These are phyloP conservation scores for Verticillium isaacii DNA, from an alignment of 2,329 filamentous ascomycete genomes.

Conservation along the genomic window DNA sequence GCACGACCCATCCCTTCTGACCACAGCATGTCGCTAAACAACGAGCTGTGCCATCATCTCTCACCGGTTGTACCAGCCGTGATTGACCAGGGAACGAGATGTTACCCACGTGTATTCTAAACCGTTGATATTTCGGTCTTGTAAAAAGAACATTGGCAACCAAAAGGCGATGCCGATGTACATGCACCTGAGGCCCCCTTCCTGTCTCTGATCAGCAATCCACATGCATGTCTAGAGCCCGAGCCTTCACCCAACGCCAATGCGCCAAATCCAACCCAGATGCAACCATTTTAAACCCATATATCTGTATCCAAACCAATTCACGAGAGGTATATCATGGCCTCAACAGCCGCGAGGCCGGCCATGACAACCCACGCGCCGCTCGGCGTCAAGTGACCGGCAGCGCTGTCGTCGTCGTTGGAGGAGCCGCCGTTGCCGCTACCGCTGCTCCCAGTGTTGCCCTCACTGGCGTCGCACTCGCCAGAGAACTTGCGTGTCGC, in stretches of 20 bases:
- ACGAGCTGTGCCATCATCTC: no score
- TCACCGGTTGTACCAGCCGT: no score
- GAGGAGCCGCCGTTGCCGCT: neutral
- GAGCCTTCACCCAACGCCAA: neutral
- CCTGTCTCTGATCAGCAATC: neutral
- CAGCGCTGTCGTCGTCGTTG: slow-evolving; percentile 4
- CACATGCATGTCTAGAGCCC: neutral
- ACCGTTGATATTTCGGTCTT: no score
- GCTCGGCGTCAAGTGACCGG: slow-evolving; percentile 4
- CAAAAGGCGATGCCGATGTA: neutral
- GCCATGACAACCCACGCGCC: neutral
- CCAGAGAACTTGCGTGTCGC: slow-evolving; percentile 14
- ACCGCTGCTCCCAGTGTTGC: neutral
- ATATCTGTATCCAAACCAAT: neutral
- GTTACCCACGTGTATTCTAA: no score
- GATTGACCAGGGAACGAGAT: no score
- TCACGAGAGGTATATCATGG: neutral
- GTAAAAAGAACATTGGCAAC: neutral
- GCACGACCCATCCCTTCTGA: no score
- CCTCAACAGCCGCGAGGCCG: neutral
- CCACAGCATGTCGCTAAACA: no score
- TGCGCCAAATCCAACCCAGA: neutral
- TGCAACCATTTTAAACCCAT: neutral
- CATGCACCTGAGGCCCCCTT: neutral
- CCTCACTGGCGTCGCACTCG: slow-evolving; percentile 12